phyloP scores from a whole-genome alignment of 352 stramenopile species.

The Pythium aquatile region DNA sequence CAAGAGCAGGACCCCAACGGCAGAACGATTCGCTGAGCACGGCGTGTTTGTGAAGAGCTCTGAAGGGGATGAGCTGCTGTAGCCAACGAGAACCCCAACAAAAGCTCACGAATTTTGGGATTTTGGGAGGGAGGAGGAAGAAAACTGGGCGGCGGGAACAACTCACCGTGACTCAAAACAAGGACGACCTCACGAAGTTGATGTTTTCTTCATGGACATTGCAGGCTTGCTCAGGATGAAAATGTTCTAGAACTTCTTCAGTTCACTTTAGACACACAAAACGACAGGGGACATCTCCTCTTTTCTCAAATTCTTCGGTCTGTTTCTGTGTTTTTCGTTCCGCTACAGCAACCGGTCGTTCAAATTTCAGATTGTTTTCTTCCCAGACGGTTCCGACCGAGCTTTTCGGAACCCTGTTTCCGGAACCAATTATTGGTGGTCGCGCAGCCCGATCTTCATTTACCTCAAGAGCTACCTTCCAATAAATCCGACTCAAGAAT shows the following conservation, averaged over 20 bases:
- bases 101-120: background rate
- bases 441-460: background rate
- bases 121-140: background rate
- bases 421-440: conserved; percentile 4
- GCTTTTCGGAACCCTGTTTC: conserved; percentile 3
- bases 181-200: background rate
- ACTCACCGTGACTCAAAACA: background rate
- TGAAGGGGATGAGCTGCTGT: background rate
- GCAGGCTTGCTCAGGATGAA: background rate
- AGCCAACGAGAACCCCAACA: background rate
- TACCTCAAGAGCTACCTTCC: background rate
- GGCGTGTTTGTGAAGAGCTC: background rate
- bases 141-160: background rate
- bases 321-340: conserved; percentile 5
- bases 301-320: conserved; percentile 2
- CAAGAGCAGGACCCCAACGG: background rate
- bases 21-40: conserved; percentile 4
- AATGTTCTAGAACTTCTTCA: conserved; percentile 2
- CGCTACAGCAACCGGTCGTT: background rate
- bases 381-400: background rate
- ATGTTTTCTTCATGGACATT: background rate
- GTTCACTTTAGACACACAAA: background rate
- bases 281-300: background rate
- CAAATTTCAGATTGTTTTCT: background rate
- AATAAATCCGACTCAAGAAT: background rate